Conservation (phyloP, 352 stramenopile genomes). For the Ophiocytium majus region DNA sequence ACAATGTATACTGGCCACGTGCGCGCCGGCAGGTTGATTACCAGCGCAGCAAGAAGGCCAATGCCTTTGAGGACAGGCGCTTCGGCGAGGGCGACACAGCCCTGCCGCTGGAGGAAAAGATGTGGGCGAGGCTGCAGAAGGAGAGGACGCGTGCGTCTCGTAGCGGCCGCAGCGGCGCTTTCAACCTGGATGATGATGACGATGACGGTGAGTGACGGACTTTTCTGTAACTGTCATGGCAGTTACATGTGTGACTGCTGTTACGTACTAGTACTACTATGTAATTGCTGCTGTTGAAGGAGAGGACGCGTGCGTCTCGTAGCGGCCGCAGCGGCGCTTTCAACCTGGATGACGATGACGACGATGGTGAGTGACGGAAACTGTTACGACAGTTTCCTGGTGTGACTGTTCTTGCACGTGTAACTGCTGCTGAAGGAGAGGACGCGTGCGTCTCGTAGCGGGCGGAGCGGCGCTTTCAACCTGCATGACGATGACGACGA, state of each 20-base stretch:
- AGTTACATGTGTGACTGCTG: no score
- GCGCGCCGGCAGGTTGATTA: conserved; percentile 66
- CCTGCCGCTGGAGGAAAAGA: conserved; percentile 54
- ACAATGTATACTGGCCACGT: no score
- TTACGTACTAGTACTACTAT: no score
- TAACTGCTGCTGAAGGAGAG: conserved; percentile 55
- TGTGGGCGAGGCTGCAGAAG: conserved; percentile 56
- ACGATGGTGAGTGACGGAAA: background rate
- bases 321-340: conserved; percentile 14
- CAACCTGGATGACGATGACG: conserved; percentile 24
- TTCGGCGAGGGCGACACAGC: conserved; percentile 47
- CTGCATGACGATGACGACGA: conserved; percentile 35
- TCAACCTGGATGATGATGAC: conserved; percentile 47
- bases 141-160: conserved; percentile 38
- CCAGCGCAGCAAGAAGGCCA: conserved; percentile 75
- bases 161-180: conserved; percentile 18
- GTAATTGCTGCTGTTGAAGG: no score
- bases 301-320: conserved; percentile 33
- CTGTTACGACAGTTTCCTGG: background rate
- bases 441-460: conserved; percentile 27
- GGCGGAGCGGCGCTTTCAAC: conserved; percentile 31
- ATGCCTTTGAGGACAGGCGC: conserved; percentile 73
- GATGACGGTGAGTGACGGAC: background rate
- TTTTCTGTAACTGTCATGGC: background rate
- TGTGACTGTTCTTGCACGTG: conserved; percentile 24